Conservation (phyloP, 2,329 filamentous ascomycete species). For the Ascochyta lentis region DNA sequence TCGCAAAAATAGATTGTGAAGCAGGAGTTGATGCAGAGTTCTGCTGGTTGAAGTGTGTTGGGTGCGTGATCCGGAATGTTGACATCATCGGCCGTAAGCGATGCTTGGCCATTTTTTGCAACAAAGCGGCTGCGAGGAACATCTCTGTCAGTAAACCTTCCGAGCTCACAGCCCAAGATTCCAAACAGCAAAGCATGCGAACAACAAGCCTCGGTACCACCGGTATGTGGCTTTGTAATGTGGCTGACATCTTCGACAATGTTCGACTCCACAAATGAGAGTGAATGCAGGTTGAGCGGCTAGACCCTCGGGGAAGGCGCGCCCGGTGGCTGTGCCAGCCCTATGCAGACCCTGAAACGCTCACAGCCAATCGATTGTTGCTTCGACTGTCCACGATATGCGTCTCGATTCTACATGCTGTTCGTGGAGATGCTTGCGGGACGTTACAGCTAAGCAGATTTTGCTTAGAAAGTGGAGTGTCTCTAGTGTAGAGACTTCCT, state of each 20-base stretch:
- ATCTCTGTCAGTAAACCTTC: neutral
- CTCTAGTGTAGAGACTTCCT: neutral
- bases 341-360: constrained; percentile 16
- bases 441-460: constrained; percentile 20
- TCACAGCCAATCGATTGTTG: constrained; percentile 7
- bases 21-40: constrained; percentile 21
- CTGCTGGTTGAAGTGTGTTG: constrained; percentile 14
- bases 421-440: constrained; percentile 13
- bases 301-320: constrained; percentile 25
- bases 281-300: constrained; percentile 3
- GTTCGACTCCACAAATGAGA: constrained; percentile 13
- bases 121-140: constrained; percentile 2
- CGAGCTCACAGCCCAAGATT: neutral
- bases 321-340: constrained; percentile 19
- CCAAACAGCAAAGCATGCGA: neutral
- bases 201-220: constrained; percentile 2
- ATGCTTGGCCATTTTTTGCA: constrained; percentile 12
- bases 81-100: constrained; percentile 32
- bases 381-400: constrained; percentile 2
- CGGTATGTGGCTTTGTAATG: constrained; percentile 20
- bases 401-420: constrained; percentile 8
- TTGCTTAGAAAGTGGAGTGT: constrained; percentile 14
- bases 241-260: constrained; percentile 30
- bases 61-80: constrained; percentile 19
- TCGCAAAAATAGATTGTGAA: constrained; percentile 31